These are phyloP conservation scores for Serendipita sp. DNA, from an alignment of 768 basidiomycete genomes.

Conservation along the genomic window DNA sequence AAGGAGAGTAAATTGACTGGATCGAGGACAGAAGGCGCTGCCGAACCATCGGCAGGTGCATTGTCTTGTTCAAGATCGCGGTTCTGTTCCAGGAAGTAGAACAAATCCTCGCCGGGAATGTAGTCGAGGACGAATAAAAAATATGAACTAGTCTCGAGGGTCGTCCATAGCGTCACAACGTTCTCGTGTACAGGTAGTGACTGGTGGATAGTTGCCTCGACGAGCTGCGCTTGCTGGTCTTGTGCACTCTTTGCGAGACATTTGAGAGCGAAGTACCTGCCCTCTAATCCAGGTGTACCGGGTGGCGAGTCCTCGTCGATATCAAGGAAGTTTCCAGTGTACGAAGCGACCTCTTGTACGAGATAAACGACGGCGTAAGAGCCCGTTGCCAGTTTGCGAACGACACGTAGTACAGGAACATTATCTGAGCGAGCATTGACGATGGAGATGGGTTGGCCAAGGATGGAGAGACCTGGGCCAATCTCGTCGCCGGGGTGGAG, in stretches of 20 bases:
- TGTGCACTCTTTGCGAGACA: conserved; percentile 90
- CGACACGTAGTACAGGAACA: conserved; percentile 28
- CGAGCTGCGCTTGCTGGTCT: conserved; percentile 79
- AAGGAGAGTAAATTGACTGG: conserved; percentile 70
- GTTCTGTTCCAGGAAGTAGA: conserved; percentile 95
- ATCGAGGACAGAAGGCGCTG: conserved; percentile 32
- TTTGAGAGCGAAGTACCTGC: conserved; percentile 87
- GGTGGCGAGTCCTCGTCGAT: conserved; percentile 13
- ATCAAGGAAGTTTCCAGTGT: conserved; percentile 8
- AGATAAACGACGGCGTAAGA: conserved; percentile 92
- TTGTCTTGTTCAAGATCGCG: conserved; percentile 58
- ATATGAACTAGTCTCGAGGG: conserved; percentile 82
- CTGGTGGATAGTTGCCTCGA: conserved; percentile 94
- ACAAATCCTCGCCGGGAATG: conserved; percentile 93
- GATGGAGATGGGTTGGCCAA: background rate
- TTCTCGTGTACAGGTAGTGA: conserved; percentile 79
- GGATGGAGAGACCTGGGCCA: background rate
- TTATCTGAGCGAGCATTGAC: background rate
- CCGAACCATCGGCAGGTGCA: conserved; percentile 16
- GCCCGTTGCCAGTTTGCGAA: conserved; percentile 72
- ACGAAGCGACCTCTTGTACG: conserved; percentile 48
- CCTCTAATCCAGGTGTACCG: conserved; percentile 29
- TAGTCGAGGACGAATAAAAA: conserved; percentile 88
- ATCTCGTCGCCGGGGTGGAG: conserved; percentile 3
- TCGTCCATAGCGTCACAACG: conserved; percentile 88